These are phyloP conservation scores for Fusarium cyanostomum DNA, from an alignment of 2,329 filamentous ascomycete species.

Conservation along the genomic window DNA sequence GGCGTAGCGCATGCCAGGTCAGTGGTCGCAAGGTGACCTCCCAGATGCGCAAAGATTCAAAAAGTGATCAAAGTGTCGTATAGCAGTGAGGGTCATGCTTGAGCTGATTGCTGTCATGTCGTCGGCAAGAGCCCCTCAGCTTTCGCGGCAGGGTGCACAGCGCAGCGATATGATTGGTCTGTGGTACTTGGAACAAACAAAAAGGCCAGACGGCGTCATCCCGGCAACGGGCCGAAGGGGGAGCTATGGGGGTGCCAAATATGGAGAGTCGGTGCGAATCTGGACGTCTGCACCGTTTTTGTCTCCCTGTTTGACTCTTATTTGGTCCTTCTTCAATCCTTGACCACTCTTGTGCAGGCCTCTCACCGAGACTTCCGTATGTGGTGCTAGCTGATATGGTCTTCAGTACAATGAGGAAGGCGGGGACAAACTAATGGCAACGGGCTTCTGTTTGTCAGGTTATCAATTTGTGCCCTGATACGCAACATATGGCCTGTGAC, in stretches of 20 bases:
- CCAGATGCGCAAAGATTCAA: not conserved
- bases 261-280: not conserved
- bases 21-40: slow-evolving; percentile 16
- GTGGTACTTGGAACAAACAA: slow-evolving; percentile 29
- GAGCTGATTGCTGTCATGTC: slow-evolving; percentile 23
- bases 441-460: too few species aligned
- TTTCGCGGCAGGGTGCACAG: slow-evolving; percentile 22
- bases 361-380: too few species aligned
- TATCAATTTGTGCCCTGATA: too few species aligned
- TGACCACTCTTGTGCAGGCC: too few species aligned
- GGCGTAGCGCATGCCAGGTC: slow-evolving; percentile 31
- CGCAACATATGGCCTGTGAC: too few species aligned
- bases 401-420: too few species aligned
- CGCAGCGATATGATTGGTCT: slow-evolving; percentile 34
- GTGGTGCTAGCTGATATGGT: too few species aligned
- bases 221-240: slow-evolving; percentile 18
- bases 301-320: too few species aligned
- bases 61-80: slow-evolving; percentile 4
- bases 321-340: too few species aligned
- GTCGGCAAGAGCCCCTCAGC: slow-evolving; percentile 39
- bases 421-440: too few species aligned
- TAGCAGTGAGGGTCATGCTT: slow-evolving; percentile 23
- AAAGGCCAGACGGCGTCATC: slow-evolving; percentile 28
- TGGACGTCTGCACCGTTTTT: not conserved
- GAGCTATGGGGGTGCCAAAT: not conserved